phyloP scores from a whole-genome alignment of 805 yeast genomes.

The Pichia sporocuriosa region DNA sequence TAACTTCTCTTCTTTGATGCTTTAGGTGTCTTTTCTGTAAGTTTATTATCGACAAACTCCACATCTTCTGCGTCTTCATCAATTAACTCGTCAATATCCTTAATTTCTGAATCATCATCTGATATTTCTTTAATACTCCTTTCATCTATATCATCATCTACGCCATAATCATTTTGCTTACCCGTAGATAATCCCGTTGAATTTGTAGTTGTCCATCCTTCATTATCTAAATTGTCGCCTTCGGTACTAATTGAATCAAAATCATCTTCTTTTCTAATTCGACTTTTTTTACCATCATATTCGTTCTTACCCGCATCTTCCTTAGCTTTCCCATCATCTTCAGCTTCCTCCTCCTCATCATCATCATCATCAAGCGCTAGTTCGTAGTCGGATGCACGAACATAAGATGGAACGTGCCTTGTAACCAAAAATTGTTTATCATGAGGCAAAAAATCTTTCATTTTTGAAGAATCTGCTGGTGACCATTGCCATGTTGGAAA shows the following conservation, averaged over 20 bases:
- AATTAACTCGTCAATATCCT: conserved; percentile 35
- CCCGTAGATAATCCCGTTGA: conserved; percentile 5
- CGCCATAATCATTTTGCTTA: neutral
- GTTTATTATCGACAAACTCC: conserved; percentile 23
- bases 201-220: conserved; percentile 51
- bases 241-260: neutral
- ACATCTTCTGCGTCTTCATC: conserved; percentile 30
- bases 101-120: conserved; percentile 27
- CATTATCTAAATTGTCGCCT: conserved; percentile 30
- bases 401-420: conserved; percentile 79
- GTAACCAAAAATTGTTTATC: conserved; percentile 88
- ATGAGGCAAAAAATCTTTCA: conserved; percentile 67
- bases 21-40: conserved; percentile 30
- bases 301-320: conserved; percentile 1
- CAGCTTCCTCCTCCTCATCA: conserved; percentile 16
- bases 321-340: neutral
- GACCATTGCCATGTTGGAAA: conserved; percentile 98
- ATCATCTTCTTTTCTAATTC: neutral
- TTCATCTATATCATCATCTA: conserved; percentile 4
- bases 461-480: conserved; percentile 46
- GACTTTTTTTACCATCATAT: neutral
- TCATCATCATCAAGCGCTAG: conserved; percentile 23
- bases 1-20: conserved; percentile 56
- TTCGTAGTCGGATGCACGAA: conserved; percentile 55
- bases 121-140: conserved; percentile 10